Evolutionary conservation across 2,329 filamentous ascomycete species (phyloP).

Genomic region (Epichloe scottii): DNA sequence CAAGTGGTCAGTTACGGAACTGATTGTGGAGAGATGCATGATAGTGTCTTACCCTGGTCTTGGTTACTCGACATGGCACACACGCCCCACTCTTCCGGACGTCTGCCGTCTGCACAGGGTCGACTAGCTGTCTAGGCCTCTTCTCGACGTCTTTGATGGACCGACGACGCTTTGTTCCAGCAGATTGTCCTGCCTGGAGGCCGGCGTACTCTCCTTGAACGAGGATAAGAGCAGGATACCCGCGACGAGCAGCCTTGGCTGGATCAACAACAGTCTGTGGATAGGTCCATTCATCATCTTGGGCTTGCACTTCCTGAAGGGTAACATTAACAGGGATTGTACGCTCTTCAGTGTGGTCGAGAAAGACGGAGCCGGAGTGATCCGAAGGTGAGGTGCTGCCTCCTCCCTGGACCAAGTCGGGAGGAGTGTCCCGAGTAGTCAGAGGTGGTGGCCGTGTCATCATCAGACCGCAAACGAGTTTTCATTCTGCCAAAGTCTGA

Average conservation of each 20-base stretch:
- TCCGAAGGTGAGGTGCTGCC: slow-evolving; percentile 29
- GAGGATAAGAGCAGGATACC: slow-evolving; percentile 21
- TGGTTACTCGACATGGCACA: slow-evolving; percentile 34
- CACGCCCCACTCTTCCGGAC: slow-evolving; percentile 37
- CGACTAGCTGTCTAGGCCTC: slow-evolving; percentile 24
- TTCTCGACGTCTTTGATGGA: slow-evolving; percentile 21
- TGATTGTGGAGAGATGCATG: slow-evolving; percentile 7
- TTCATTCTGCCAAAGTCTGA: slow-evolving; percentile 22
- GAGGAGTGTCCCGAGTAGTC: slow-evolving; percentile 26
- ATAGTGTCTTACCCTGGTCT: slow-evolving; percentile 30
- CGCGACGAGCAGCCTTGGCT: slow-evolving; percentile 18
- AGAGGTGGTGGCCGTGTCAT: slow-evolving; percentile 20
- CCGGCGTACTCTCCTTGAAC: slow-evolving; percentile 17
- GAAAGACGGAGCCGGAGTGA: slow-evolving; percentile 23
- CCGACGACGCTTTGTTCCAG: slow-evolving; percentile 24
- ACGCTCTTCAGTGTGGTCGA: slow-evolving; percentile 19
- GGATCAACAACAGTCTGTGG: slow-evolving; percentile 19
- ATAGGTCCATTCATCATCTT: slow-evolving; percentile 29
- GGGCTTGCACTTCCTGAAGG: slow-evolving; percentile 22
- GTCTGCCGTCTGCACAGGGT: slow-evolving; percentile 33
- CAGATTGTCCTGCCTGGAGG: slow-evolving; percentile 12
- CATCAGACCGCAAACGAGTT: slow-evolving; percentile 20
- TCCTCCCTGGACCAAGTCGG: slow-evolving; percentile 24
- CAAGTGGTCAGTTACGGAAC: slow-evolving; percentile 14
- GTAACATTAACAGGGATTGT: slow-evolving; percentile 18